Percentiles rank a stretch among this genome's conserved stretches.
phyloP scores from a whole-genome alignment of 2,329 filamentous ascomycete genomes.

The Fusarium fujikuroi region DNA sequence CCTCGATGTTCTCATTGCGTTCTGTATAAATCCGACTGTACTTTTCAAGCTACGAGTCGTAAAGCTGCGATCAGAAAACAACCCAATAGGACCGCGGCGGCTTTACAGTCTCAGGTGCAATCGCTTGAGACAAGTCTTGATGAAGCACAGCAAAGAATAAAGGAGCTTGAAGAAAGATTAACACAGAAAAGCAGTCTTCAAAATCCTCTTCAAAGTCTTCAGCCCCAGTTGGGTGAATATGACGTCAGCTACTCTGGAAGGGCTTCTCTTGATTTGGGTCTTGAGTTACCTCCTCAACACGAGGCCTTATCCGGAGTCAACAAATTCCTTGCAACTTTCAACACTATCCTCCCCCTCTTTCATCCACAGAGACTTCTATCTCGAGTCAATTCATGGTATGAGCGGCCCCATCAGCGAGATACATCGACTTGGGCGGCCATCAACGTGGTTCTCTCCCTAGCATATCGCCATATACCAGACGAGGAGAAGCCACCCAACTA shows the following conservation, averaged over 20 bases:
- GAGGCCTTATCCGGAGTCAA: background rate
- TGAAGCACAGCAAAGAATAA: background rate
- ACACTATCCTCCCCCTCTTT: slow-evolving; percentile 21
- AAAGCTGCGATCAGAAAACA: background rate
- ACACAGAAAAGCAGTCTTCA: background rate
- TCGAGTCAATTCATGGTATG: background rate
- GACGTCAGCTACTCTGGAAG: background rate
- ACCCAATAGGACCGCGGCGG: accelerated
- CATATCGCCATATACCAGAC: background rate
- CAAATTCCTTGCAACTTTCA: slow-evolving; percentile 7
- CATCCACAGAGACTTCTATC: background rate
- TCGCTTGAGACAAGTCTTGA: background rate
- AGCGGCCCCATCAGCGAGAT: background rate
- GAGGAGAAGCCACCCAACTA: background rate
- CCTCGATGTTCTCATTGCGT: slow-evolving; percentile 25
- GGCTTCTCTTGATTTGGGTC: accelerated
- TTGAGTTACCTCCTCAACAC: background rate
- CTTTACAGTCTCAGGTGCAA: background rate
- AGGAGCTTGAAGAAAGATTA: background rate
- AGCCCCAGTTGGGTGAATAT: accelerated
- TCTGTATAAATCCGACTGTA: background rate
- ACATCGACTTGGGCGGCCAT: slow-evolving; percentile 17
- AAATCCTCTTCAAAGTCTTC: accelerated
- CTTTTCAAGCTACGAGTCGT: slow-evolving; percentile 2
- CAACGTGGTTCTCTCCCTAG: slow-evolving; percentile 23